Evolutionary conservation across 192 early-diverging fungal genomes (phyloP), one percentile per base, ranked within the genome.

Genomic region (Gryganskiella cystojenkinii): DNA sequence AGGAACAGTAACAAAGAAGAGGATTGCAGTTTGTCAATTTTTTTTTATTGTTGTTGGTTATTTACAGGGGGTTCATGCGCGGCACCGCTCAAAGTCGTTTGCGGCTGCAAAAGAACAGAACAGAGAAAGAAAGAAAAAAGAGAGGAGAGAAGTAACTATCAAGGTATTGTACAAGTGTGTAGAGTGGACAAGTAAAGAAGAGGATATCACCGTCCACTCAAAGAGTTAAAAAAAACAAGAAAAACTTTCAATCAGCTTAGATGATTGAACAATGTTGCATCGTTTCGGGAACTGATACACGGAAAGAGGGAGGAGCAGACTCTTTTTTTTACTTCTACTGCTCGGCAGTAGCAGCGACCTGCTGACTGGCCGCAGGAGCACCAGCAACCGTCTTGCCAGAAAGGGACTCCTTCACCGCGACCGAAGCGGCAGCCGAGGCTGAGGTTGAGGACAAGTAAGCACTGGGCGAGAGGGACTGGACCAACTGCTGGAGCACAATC

Each of bases 401-500:
- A 45, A 78, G 43, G 5, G 66, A 64, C 13, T 53, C 61, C 52
- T 49, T 69, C 22, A 50, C 58, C 6, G 43, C 63, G 22, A 34
- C 60, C 14, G 47, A 25, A 25, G 34, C 27, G 0, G 53, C 22
- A 11, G 69, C 25, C 14, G 49, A 20, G 37, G 45, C 25, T 9
- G 28, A 20, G 24, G 58, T 34, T 0, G 71, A 13, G 4, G 64
- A 15, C 20, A 67, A 34, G 53, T 51, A 64, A 4, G 59, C 50
- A 22, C 24, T 59, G 6, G 74, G 66, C 5, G 65, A 64, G n/a
- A 78, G 67, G 28, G 74, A 78, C 53, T 78, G 53, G 42, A 78
- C 66, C 74, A 78, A 33, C 34, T 78, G 74, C 37, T 78, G 66
- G 20, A 78, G 54, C 5, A 78, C 66, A 56, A 78, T 69, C 25